Conservation (phyloP, 78 protist genomes). For the Polysphondylium violaceum region DNA sequence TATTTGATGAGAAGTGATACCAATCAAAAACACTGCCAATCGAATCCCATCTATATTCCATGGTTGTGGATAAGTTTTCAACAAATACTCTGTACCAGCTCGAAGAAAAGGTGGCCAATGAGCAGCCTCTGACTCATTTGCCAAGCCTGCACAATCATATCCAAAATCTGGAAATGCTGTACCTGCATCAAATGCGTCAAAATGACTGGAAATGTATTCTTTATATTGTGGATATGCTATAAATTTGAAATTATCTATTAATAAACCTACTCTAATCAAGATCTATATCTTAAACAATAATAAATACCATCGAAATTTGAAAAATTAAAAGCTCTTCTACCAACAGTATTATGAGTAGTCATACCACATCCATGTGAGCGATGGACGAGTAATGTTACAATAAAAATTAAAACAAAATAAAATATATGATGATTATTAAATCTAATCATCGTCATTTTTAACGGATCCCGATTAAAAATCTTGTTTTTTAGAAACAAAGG, state of each 20-base stretch:
- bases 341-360: slow-evolving; percentile 74
- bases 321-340: slow-evolving; percentile 62
- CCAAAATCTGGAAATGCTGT: slow-evolving; percentile 73
- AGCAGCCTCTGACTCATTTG: slow-evolving; percentile 57
- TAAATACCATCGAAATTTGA: slow-evolving; percentile 52
- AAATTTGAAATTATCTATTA: background rate
- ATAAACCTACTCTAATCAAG: background rate
- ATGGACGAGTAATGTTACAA: background rate
- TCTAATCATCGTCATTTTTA: background rate
- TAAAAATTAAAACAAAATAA: background rate
- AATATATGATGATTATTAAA: background rate
- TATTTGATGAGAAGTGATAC: slow-evolving; percentile 55
- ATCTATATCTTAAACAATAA: background rate
- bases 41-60: slow-evolving; percentile 27
- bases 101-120: slow-evolving; percentile 79
- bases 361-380: slow-evolving; percentile 46
- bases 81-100: slow-evolving; percentile 18
- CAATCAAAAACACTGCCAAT: slow-evolving; percentile 60
- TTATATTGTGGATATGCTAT: slow-evolving; percentile 26
- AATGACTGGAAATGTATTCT: slow-evolving; percentile 15
- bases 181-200: slow-evolving; percentile 62
- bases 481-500: background rate
- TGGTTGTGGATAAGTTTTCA: slow-evolving; percentile 48
- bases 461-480: background rate
- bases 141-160: slow-evolving; percentile 45